phyloP scores from a whole-genome alignment of 1,284 basidiomycete species.

The Flammula alnicola region DNA sequence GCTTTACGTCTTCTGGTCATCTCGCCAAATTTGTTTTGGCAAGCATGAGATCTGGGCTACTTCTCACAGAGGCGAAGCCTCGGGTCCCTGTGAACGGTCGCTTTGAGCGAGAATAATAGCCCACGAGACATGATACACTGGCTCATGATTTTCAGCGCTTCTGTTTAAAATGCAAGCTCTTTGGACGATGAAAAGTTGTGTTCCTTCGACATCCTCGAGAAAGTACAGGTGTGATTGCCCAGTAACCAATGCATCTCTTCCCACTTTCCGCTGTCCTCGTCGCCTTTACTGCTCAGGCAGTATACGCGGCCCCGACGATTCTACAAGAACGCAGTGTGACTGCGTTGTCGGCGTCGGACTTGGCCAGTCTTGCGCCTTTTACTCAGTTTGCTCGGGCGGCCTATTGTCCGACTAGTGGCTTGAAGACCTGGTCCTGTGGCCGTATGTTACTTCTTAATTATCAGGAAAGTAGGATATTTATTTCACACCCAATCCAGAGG shows the following conservation, averaged over 20 bases:
- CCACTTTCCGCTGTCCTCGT: not conserved
- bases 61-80: not conserved
- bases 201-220: too few species aligned
- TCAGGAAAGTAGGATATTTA: not conserved
- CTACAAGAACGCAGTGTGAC: conserved; percentile 28
- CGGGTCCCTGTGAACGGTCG: too few species aligned
- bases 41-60: too few species aligned
- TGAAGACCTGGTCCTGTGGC: conserved; percentile 46
- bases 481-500: conserved; percentile 28
- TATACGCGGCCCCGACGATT: conserved; percentile 19
- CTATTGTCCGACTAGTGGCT: conserved; percentile 36
- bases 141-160: not conserved
- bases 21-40: not conserved
- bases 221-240: not conserved
- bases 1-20: not conserved
- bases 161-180: too few species aligned
- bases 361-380: conserved; percentile 40
- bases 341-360: conserved; percentile 31
- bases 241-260: not conserved
- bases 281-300: not conserved
- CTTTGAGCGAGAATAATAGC: too few species aligned
- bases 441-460: conserved; percentile 28
- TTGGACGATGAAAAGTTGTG: too few species aligned
- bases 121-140: not conserved
- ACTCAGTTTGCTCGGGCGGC: conserved; percentile 50